phyloP scores from a whole-genome alignment of 768 basidiomycete species.

The Hericium coralloides region DNA sequence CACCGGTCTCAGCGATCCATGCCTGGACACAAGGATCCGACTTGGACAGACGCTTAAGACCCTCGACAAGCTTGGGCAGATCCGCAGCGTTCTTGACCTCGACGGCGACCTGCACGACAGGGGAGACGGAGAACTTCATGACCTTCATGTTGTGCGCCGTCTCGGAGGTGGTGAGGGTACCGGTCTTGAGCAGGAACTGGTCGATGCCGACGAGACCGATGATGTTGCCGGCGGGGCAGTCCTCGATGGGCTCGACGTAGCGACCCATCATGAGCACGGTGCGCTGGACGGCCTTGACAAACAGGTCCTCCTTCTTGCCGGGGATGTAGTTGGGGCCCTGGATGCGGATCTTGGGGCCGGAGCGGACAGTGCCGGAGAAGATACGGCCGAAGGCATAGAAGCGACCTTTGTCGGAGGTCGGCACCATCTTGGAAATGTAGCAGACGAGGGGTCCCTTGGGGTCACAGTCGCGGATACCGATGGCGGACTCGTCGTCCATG shows the following conservation, averaged over 20 bases:
- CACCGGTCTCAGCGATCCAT: slow-evolving; percentile 85
- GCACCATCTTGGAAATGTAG: slow-evolving; percentile 99
- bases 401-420: slow-evolving; percentile 98
- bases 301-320: slow-evolving; percentile 97
- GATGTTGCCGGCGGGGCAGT: slow-evolving; percentile 98
- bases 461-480: slow-evolving; percentile 97
- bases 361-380: slow-evolving; percentile 95
- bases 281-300: slow-evolving; percentile 96
- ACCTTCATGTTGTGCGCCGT: slow-evolving; percentile 99
- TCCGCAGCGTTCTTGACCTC: slow-evolving; percentile 99
- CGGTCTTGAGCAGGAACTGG: slow-evolving; percentile 99
- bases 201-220: slow-evolving; percentile 99
- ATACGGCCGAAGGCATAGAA: slow-evolving; percentile 99
- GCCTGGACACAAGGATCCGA: slow-evolving; percentile 99
- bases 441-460: slow-evolving; percentile 93
- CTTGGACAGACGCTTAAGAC: slow-evolving; percentile 99
- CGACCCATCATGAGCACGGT: slow-evolving; percentile 99
- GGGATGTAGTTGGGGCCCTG: slow-evolving; percentile 99
- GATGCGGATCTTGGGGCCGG: slow-evolving; percentile 98
- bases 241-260: slow-evolving; percentile 96
- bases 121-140: slow-evolving; percentile 99
- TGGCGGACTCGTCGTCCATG: slow-evolving; percentile 99
- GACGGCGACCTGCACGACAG: slow-evolving; percentile 97
- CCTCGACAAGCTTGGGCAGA: slow-evolving; percentile 99
- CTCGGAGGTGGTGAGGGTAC: slow-evolving; percentile 95